A percentile compares a stretch with the other conserved stretches of the same genome.
These are phyloP conservation scores for Elymus sibiricus DNA, from an alignment of 176 grass and related monocot species.

Conservation along the genomic window DNA sequence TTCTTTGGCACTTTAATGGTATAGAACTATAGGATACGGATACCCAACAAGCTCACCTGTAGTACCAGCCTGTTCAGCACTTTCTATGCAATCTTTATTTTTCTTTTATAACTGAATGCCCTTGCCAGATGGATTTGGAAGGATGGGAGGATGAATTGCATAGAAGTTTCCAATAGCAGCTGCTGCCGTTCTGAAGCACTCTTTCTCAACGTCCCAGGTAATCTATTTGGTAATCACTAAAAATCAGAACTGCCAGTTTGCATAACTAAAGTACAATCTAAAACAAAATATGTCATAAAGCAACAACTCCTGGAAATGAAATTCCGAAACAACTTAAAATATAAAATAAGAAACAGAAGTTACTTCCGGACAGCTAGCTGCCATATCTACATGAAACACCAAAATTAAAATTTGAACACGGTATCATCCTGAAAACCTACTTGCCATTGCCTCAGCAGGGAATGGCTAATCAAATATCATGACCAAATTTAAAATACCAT, in stretches of 20 bases:
- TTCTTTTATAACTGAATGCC: constrained; percentile 81
- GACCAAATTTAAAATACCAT: too few relatives aligned
- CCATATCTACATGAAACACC: background rate
- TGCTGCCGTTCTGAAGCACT: constrained; percentile 72
- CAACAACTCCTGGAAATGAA: background rate
- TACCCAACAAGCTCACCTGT: constrained; percentile 30
- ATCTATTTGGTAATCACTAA: constrained; percentile 40
- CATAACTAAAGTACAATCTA: background rate
- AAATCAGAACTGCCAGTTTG: background rate
- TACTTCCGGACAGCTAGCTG: background rate
- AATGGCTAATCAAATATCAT: too few relatives aligned
- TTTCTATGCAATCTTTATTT: constrained; percentile 37
- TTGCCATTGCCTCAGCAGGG: background rate
- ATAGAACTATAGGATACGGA: background rate
- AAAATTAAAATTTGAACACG: constrained; percentile 9
- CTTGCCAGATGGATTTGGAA: constrained; percentile 81
- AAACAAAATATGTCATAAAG: constrained; percentile 29
- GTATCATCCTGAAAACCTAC: constrained; percentile 1
- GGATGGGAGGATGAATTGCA: constrained; percentile 84
- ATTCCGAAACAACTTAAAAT: constrained; percentile 7
- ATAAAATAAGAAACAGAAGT: constrained; percentile 2
- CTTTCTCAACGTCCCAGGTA: constrained; percentile 80
- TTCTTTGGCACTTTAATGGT: background rate
- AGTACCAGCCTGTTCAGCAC: constrained; percentile 18
- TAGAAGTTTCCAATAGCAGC: constrained; percentile 88